Evolutionary conservation across 2,329 filamentous ascomycete species (phyloP).

Genomic region (Penicillium sp.): DNA sequence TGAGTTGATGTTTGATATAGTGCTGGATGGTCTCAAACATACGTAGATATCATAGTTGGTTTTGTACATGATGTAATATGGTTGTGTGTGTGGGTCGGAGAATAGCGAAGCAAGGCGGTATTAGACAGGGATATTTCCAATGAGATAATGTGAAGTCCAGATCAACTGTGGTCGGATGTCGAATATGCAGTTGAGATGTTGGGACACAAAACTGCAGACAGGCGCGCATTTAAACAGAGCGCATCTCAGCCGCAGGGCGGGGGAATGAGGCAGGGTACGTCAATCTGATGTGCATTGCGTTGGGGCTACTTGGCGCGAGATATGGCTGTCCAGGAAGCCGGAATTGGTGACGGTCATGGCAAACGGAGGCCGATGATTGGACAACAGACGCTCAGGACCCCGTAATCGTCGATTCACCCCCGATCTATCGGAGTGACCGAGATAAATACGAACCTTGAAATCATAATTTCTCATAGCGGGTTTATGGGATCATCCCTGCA

Average conservation of each 20-base stretch:
- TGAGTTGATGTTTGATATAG: conserved; percentile 1
- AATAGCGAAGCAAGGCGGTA: not conserved
- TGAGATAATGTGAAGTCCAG: conserved; percentile 8
- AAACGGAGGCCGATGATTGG: conserved; percentile 10
- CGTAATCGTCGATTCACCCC: not conserved
- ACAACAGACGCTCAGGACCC: not conserved
- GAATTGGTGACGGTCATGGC: not conserved
- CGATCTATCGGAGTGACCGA: conserved; percentile 2
- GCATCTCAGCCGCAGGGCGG: conserved; percentile 16
- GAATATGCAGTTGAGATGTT: conserved; percentile 12
- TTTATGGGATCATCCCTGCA: not conserved
- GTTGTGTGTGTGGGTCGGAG: not conserved
- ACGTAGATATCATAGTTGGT: conserved; percentile 43
- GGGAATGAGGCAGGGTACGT: conserved; percentile 6
- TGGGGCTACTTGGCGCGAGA: conserved; percentile 2
- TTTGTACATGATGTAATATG: conserved; percentile 34
- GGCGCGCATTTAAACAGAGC: conserved; percentile 13
- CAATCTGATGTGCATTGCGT: conserved; percentile 15
- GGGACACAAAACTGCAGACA: conserved; percentile 12
- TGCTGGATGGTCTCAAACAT: conserved; percentile 16
- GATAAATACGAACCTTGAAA: not conserved
- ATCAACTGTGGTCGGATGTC: not conserved
- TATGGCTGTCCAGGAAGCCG: conserved; percentile 10
- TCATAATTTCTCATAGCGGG: not conserved
- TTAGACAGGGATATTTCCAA: not conserved